Conservation (phyloP, 2,329 filamentous ascomycete species). For the Pseudocercospora eumusae region DNA sequence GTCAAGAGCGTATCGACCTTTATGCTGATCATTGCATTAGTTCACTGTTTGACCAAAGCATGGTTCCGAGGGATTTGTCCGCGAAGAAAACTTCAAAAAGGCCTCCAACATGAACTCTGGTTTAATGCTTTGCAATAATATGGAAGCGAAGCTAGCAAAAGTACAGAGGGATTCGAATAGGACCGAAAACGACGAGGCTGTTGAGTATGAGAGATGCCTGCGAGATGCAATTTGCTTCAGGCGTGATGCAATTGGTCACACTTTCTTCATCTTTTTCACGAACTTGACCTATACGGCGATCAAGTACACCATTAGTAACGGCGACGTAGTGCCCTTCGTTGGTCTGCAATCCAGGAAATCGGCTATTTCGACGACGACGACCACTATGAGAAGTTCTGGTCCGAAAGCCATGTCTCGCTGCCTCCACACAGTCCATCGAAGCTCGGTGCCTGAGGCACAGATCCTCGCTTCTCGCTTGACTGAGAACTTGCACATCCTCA, state of each 20-base stretch:
- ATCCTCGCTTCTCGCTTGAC: no score
- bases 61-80: constrained; percentile 54
- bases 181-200: constrained; percentile 42
- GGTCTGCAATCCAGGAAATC: constrained; percentile 64
- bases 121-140: constrained; percentile 61
- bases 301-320: constrained; percentile 67
- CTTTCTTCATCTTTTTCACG: constrained; percentile 77
- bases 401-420: constrained; percentile 73
- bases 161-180: constrained; percentile 43
- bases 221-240: constrained; percentile 67
- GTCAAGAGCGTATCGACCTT: constrained; percentile 49
- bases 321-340: constrained; percentile 71
- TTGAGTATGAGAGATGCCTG: constrained; percentile 54
- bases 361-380: constrained; percentile 59
- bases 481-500: constrained; percentile 53
- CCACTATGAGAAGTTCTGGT: constrained; percentile 70
- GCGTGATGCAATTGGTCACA: constrained; percentile 75
- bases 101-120: constrained; percentile 73
- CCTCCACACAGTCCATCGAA: no score
- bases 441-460: no score
- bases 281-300: constrained; percentile 76
- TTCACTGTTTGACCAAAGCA: constrained; percentile 54
- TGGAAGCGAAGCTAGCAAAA: constrained; percentile 59
- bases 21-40: constrained; percentile 55
- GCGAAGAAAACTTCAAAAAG: constrained; percentile 70